Evolutionary conservation across 768 basidiomycete genomes (phyloP).

Genomic region (Suillus lakei): DNA sequence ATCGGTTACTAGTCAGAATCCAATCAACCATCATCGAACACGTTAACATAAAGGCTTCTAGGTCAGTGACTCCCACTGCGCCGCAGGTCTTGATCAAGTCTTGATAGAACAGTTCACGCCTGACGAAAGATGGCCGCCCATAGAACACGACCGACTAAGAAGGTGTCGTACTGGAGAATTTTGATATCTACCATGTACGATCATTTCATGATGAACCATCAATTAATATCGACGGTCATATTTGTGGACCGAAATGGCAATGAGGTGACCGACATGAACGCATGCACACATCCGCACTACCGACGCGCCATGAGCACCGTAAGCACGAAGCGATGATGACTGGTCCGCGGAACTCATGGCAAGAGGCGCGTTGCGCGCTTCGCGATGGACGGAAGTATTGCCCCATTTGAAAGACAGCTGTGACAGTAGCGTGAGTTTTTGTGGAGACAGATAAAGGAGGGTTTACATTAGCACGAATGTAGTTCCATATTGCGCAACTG

Average conservation of each 20-base stretch:
- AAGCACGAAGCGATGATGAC: not conserved
- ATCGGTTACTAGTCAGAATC: not conserved
- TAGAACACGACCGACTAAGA: not conserved
- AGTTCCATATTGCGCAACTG: not conserved
- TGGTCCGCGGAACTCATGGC: conserved; percentile 1
- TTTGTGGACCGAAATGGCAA: not conserved
- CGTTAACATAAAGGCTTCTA: not conserved
- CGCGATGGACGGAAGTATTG: not conserved
- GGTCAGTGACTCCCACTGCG: not conserved
- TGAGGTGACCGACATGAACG: not conserved
- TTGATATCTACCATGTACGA: not conserved
- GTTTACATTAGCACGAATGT: not conserved
- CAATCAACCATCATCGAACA: not conserved
- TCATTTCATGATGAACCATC: not conserved
- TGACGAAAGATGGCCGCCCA: not conserved
- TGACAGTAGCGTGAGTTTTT: not conserved
- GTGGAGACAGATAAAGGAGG: not conserved
- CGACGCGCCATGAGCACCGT: not conserved
- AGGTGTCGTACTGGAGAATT: not conserved
- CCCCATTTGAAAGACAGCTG: not conserved
- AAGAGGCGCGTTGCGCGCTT: not conserved
- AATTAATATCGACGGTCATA: not conserved
- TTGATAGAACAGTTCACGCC: not conserved
- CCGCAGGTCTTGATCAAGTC: not conserved
- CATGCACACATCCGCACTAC: not conserved